Evolutionary conservation across 2,329 filamentous ascomycete genomes (phyloP).

Genomic region (Pseudonectria foliicola): DNA sequence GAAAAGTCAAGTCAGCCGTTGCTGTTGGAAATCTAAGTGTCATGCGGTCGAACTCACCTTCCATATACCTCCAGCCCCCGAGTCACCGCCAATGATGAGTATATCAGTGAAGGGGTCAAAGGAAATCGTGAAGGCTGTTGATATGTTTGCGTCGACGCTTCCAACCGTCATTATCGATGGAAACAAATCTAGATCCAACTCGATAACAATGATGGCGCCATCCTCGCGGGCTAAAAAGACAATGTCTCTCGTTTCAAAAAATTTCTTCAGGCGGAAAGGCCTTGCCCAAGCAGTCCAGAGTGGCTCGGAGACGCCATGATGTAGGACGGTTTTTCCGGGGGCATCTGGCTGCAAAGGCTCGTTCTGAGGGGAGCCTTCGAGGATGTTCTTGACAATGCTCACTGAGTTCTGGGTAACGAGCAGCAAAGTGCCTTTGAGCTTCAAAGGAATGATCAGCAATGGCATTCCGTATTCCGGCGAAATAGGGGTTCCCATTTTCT

Average conservation of each 20-base stretch:
- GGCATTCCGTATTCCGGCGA: constrained; percentile 52
- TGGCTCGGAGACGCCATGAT: constrained; percentile 43
- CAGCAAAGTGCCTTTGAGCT: constrained; percentile 63
- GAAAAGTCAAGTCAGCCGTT: constrained; percentile 6
- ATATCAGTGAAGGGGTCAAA: constrained; percentile 64
- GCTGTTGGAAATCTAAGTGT: not conserved
- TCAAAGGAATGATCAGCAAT: constrained; percentile 64
- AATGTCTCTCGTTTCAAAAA: constrained; percentile 61
- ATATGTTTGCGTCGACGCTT: constrained; percentile 63
- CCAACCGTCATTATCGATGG: constrained; percentile 53
- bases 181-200: constrained; percentile 55
- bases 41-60: constrained; percentile 41
- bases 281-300: constrained; percentile 83
- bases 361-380: constrained; percentile 44
- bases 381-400: constrained; percentile 46
- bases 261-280: constrained; percentile 59
- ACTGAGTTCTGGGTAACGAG: constrained; percentile 56
- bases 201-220: constrained; percentile 67
- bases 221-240: constrained; percentile 87
- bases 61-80: constrained; percentile 70
- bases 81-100: constrained; percentile 72
- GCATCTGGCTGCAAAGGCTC: constrained; percentile 35
- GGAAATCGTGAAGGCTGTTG: constrained; percentile 74
- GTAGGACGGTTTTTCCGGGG: constrained; percentile 35
- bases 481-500: constrained; percentile 43